Percentiles rank a stretch among this genome's conserved stretches.
Conservation (phyloP, 176 grass and related monocot species). For the Bolboschoenus planiculmis region DNA sequence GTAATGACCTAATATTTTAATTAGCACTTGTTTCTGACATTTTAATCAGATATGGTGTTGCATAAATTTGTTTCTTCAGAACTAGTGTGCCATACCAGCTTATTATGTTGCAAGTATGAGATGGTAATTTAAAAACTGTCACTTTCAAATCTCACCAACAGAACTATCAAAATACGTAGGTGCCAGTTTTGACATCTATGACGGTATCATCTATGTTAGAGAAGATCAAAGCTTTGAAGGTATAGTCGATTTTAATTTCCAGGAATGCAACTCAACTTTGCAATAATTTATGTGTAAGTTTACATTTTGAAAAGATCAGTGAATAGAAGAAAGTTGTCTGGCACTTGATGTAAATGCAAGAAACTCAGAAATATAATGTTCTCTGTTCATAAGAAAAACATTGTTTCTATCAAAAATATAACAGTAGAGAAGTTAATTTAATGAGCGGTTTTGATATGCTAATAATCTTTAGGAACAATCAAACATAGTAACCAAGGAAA, state of each 20-base stretch:
- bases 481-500: conserved; percentile 65
- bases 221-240: conserved; percentile 76
- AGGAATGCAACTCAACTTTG: background rate
- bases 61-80: background rate
- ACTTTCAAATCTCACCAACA: background rate
- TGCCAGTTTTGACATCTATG: conserved; percentile 59
- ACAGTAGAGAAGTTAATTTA: background rate
- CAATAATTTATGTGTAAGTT: background rate
- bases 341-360: conserved; percentile 6
- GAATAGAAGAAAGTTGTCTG: background rate
- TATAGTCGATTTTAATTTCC: conserved; percentile 22
- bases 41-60: background rate
- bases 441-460: background rate
- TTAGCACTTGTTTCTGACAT: conserved; percentile 19
- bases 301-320: conserved; percentile 3
- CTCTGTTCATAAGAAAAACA: conserved; percentile 12
- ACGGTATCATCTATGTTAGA: conserved; percentile 78
- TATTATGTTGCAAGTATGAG: background rate
- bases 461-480: conserved; percentile 69
- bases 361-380: background rate
- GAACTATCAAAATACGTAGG: conserved; percentile 35
- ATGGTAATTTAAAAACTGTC: background rate
- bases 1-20: conserved; percentile 12
- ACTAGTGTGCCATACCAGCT: background rate
- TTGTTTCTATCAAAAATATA: background rate